Evolutionary conservation across 1,284 basidiomycete genomes (phyloP).

Genomic region (Farysia itapuensis): DNA sequence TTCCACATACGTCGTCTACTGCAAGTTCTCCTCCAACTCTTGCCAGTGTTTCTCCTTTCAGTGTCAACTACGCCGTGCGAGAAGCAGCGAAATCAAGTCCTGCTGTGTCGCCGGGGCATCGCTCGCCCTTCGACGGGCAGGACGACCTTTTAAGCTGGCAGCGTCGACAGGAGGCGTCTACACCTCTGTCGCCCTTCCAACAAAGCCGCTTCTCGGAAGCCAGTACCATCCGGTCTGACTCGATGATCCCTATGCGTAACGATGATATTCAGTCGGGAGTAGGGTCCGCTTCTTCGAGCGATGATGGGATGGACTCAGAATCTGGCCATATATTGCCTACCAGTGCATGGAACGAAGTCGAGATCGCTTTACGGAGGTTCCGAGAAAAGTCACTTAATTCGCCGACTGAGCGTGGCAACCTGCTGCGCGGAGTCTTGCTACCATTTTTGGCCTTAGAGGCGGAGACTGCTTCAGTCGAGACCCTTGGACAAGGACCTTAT

Average conservation of each 20-base stretch:
- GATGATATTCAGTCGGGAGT: conserved; percentile 21
- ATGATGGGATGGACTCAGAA: conserved; percentile 24
- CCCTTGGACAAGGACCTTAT: conserved; percentile 26
- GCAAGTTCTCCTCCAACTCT: background rate
- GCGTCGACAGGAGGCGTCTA: conserved; percentile 11
- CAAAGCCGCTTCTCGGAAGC: conserved; percentile 41
- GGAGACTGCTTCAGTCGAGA: conserved; percentile 42
- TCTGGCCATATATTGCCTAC: conserved; percentile 41
- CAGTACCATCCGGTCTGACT: conserved; percentile 32
- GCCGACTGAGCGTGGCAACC: conserved; percentile 40
- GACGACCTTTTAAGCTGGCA: conserved; percentile 6
- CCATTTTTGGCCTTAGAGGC: conserved; percentile 55
- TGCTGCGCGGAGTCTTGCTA: conserved; percentile 45
- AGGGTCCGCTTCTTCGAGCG: conserved; percentile 23
- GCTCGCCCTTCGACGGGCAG: background rate
- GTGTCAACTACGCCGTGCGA: background rate
- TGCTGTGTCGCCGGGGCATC: no score
- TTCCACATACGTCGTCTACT: no score
- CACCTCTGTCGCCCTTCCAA: conserved; percentile 16
- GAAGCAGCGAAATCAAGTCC: background rate
- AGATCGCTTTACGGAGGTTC: conserved; percentile 44
- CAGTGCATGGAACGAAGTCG: conserved; percentile 51
- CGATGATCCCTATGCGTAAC: conserved; percentile 25
- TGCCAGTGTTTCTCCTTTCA: background rate
- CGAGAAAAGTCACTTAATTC: conserved; percentile 13